These are phyloP conservation scores for Tuber magnatum DNA, from an alignment of 495 filamentous ascomycete genomes.

Conservation along the genomic window DNA sequence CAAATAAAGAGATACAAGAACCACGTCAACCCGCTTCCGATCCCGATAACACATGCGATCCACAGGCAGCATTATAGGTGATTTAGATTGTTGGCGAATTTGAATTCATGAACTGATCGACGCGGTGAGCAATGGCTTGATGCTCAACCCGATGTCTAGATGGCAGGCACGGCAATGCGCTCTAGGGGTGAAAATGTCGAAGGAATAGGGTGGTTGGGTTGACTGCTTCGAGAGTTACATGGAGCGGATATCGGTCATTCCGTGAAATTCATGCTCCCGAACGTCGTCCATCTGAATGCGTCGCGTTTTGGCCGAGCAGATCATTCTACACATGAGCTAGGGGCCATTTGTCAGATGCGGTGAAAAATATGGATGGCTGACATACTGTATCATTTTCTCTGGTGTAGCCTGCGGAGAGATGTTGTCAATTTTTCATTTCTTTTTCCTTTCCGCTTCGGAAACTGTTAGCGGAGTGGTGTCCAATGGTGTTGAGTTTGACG, in stretches of 20 bases:
- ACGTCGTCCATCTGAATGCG: background rate
- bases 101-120: background rate
- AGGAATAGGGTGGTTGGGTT: background rate
- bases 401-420: slow-evolving; percentile 8
- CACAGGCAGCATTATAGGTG: background rate
- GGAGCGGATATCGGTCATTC: background rate
- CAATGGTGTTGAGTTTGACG: slow-evolving; percentile 20
- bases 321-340: background rate
- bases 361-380: background rate
- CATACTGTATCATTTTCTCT: background rate
- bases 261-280: background rate
- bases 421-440: slow-evolving; percentile 18
- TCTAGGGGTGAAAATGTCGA: background rate
- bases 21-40: slow-evolving; percentile 1
- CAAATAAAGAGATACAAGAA: slow-evolving; percentile 1
- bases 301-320: background rate
- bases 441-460: slow-evolving; percentile 19
- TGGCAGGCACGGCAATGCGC: background rate
- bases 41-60: background rate
- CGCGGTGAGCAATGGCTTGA: background rate
- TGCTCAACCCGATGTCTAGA: background rate
- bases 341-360: background rate
- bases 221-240: background rate
- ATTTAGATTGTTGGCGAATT: background rate
- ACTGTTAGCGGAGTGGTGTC: slow-evolving; percentile 18